Evolutionary conservation across 1,139 yeast species (phyloP).

Genomic region (Wickerhamomyces sp.): DNA sequence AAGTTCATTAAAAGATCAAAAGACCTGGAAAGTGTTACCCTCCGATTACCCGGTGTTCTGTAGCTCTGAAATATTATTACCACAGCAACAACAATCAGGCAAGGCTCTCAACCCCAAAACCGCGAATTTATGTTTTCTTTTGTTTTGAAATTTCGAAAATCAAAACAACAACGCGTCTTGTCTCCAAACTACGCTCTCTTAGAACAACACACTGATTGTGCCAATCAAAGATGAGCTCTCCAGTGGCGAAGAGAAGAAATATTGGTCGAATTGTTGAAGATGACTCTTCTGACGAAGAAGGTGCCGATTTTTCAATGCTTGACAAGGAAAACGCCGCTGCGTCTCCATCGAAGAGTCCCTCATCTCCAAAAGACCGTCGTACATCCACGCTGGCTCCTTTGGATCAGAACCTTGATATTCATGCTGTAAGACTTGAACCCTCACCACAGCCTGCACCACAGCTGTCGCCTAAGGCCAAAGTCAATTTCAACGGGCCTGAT

Average conservation of each 20-base stretch:
- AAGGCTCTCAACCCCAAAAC: not conserved
- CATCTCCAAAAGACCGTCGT: conserved; percentile 13
- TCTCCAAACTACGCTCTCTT: no score
- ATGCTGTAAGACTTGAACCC: conserved; percentile 14
- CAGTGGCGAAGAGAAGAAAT: conserved; percentile 21
- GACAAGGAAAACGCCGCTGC: conserved; percentile 17
- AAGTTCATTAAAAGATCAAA: no score
- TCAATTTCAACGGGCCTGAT: conserved; percentile 31
- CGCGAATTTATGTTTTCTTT: not conserved
- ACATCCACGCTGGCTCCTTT: conserved; percentile 16
- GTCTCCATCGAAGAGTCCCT: conserved; percentile 9
- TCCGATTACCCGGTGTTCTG: no score
- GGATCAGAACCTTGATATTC: conserved; percentile 14
- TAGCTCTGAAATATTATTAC: no score
- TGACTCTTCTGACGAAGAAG: conserved; percentile 10
- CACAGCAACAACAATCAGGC: no score
- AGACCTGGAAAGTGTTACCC: no score
- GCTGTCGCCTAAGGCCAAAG: conserved; percentile 32
- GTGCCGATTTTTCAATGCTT: conserved; percentile 9
- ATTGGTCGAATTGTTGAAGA: conserved; percentile 8
- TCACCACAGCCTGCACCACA: conserved; percentile 22
- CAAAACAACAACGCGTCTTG: not conserved
- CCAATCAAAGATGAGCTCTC: conserved; percentile 19
- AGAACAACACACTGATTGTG: not conserved
- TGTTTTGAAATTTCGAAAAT: not conserved